Conservation (phyloP, 768 basidiomycete species). For the Butyriboletus loyo region DNA sequence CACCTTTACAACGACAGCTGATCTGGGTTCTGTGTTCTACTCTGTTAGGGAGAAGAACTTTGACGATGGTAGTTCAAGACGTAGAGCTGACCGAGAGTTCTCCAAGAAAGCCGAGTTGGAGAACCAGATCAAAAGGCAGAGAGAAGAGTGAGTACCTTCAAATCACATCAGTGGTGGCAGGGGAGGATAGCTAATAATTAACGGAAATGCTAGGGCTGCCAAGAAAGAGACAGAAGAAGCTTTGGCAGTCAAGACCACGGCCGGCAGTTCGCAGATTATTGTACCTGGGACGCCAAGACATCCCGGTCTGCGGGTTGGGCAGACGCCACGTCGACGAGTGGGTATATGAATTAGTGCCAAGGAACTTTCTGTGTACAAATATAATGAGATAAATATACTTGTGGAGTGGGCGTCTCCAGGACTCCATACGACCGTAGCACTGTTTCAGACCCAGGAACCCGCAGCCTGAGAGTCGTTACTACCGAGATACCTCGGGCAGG, state of each 20-base stretch:
- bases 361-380: constrained; percentile 2
- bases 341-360: constrained; percentile 49
- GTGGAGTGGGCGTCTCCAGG: too few relatives aligned
- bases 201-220: constrained; percentile 44
- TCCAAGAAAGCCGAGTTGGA: constrained; percentile 89
- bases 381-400: constrained; percentile 2
- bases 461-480: background rate
- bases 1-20: constrained; percentile 55
- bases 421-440: background rate
- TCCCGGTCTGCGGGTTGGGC: constrained; percentile 61
- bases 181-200: constrained; percentile 5
- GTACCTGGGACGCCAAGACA: constrained; percentile 81
- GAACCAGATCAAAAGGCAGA: constrained; percentile 82
- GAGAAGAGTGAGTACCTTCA: constrained; percentile 54
- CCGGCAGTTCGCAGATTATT: constrained; percentile 62
- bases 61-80: constrained; percentile 77
- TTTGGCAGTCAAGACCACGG: constrained; percentile 50
- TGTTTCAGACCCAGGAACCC: too few relatives aligned
- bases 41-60: constrained; percentile 98
- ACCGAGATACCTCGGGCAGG: constrained; percentile 5
- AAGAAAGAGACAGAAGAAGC: constrained; percentile 62
- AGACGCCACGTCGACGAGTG: constrained; percentile 71
- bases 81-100: constrained; percentile 85
- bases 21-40: constrained; percentile 94
- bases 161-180: background rate